Evolutionary conservation across 148 eudicot genomes (phyloP).

Genomic region (Vaccinium myrtillus): DNA sequence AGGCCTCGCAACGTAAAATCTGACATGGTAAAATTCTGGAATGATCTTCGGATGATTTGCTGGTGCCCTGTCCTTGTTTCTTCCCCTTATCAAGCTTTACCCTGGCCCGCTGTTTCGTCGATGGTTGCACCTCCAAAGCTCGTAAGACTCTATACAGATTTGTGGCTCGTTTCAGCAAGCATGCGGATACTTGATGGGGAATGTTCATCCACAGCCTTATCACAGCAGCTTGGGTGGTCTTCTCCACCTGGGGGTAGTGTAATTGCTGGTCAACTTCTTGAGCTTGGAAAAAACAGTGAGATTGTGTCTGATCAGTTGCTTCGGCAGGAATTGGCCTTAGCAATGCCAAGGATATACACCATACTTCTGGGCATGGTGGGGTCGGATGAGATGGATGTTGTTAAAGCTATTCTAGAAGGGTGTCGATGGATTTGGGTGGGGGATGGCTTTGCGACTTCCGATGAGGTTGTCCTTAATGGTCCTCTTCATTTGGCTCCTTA

Average conservation of each 20-base stretch:
- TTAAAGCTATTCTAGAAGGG: conserved; percentile 93
- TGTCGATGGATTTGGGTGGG: conserved; percentile 99
- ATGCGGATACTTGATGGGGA: conserved; percentile 97
- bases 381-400: conserved; percentile 92
- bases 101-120: conserved; percentile 88
- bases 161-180: conserved; percentile 98
- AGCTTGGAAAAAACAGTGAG: conserved; percentile 96
- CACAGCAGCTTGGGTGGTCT: conserved; percentile 93
- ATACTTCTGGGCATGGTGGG: conserved; percentile 63
- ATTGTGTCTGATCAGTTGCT: conserved; percentile 74
- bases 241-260: conserved; percentile 87
- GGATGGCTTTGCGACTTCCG: conserved; percentile 91
- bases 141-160: conserved; percentile 64
- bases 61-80: conserved; percentile 96
- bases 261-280: conserved; percentile 98
- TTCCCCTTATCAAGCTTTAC: conserved; percentile 73
- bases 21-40: conserved; percentile 91
- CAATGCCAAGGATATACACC: conserved; percentile 94
- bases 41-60: conserved; percentile 73
- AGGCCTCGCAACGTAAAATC: conserved; percentile 65
- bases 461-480: conserved; percentile 94
- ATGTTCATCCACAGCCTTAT: conserved; percentile 83
- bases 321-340: conserved; percentile 80
- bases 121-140: conserved; percentile 96
- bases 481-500: conserved; percentile 98